Conservation (phyloP, 768 basidiomycete genomes). For the Mycena floridula region DNA sequence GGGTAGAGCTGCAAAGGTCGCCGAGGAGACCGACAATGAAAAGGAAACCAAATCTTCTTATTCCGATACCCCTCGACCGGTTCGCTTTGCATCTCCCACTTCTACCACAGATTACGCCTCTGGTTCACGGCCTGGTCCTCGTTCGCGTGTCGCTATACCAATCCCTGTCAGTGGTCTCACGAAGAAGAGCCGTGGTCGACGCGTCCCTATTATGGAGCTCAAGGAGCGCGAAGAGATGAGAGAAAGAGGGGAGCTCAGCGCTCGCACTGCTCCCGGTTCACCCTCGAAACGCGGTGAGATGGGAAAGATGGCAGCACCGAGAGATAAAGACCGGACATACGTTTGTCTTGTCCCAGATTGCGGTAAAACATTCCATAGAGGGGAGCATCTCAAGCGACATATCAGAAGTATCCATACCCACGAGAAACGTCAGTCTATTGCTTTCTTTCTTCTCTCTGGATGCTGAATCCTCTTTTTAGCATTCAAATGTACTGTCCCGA, state of each 20-base stretch:
- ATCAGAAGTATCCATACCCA: slow-evolving; percentile 70
- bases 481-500: slow-evolving; percentile 60
- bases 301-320: no score
- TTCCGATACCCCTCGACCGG: no score
- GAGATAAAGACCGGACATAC: no score
- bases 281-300: no score
- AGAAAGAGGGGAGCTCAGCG: no score
- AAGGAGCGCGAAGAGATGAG: no score
- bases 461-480: slow-evolving; percentile 35
- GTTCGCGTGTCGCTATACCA: slow-evolving; percentile 51
- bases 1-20: no score
- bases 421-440: slow-evolving; percentile 59
- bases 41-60: no score
- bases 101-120: not conserved
- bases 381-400: slow-evolving; percentile 74
- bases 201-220: slow-evolving; percentile 71
- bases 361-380: slow-evolving; percentile 67
- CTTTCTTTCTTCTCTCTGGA: slow-evolving; percentile 9
- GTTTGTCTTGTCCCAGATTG: slow-evolving; percentile 65
- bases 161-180: slow-evolving; percentile 72
- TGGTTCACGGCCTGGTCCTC: slow-evolving; percentile 36
- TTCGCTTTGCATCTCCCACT: not conserved
- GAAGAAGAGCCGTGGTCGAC: slow-evolving; percentile 74
- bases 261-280: no score
- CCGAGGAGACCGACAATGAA: no score